Evolutionary conservation across 805 yeast species (phyloP), one percentile per base, ranked within the genome.

Genomic region (Lipomyces oligophaga): DNA sequence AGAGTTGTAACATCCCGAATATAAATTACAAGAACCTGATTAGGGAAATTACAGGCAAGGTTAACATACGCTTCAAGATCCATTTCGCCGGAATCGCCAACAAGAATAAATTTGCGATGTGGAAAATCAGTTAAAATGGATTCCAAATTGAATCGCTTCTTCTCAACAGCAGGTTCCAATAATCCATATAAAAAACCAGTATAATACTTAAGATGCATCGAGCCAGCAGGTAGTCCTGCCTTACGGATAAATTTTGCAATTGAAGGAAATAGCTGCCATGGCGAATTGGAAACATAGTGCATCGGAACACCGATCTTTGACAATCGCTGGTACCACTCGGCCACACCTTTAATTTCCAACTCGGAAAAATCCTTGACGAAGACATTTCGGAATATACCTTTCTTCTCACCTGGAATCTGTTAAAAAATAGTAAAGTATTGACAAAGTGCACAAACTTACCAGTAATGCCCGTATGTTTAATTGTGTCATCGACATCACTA

Each of bases 1-100:
- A 8, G 44, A 11, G 67, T n/a, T 47, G 65, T 61, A 45, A 94
- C 85, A 38, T 84, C 85, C 34, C 97, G 70, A 28, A 93, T 84
- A 62, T 79, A 89, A 3, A 93, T 85, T 0, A 83, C 94, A 19
- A 75, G 54, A 0, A 93, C 71, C 52, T 79, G 82, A 3, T 70
- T 67, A 0, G 96, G 95, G 58, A 69, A 78, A 26, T 62, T 55
- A 32, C 70, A 66, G 0, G 94, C 85, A 27, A 88, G 67, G 22
- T 81, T 81, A 4, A 79, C 73, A 63, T 93, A 93, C 0, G 97
- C 95, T 60, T 94, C 98, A 34, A 90, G 69, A 67, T 93, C 99
- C 55, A 82, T 83, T 62, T 93, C 98, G 1, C 97, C 97, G 2
- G 96, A 83, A 63, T 93, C 99, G 26, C 99, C 99, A 13, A 93